These are phyloP conservation scores for Triadica sebifera DNA, from an alignment of 345 rosid genomes.

Conservation along the genomic window DNA sequence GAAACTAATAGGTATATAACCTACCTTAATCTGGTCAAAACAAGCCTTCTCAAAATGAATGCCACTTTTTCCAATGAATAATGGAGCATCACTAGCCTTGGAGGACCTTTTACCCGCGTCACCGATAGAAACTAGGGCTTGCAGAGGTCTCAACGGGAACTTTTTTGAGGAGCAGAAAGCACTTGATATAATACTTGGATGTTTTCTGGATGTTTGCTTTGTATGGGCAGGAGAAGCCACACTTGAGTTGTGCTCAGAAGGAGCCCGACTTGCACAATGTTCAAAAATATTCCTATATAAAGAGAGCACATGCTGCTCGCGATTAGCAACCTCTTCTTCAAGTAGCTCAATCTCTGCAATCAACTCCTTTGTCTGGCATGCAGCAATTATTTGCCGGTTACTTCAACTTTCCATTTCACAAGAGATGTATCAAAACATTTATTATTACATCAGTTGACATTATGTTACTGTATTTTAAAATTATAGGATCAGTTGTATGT, in stretches of 20 bases:
- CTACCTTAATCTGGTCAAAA: conserved; percentile 48
- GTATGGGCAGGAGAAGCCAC: conserved; percentile 70
- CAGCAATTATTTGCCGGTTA: conserved; percentile 14
- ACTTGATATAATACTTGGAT: conserved; percentile 75
- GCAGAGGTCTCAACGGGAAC: conserved; percentile 57
- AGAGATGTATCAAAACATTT: background rate
- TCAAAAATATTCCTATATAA: conserved; percentile 74
- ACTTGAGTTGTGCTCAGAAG: conserved; percentile 60
- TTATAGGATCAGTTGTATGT: background rate
- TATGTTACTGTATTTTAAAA: background rate
- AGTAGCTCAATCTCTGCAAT: conserved; percentile 76
- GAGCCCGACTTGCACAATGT: conserved; percentile 46
- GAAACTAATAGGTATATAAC: background rate
- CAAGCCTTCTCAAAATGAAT: conserved; percentile 39
- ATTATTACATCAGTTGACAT: background rate
- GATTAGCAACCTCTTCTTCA: conserved; percentile 79
- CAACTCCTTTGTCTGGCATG: conserved; percentile 69
- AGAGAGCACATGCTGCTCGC: conserved; percentile 79
- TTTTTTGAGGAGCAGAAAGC: conserved; percentile 81
- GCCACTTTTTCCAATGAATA: conserved; percentile 30
- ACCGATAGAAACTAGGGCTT: conserved; percentile 45
- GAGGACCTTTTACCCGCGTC: conserved; percentile 44
- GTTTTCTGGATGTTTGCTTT: conserved; percentile 60
- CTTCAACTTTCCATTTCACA: background rate
- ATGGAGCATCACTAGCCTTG: conserved; percentile 38